Conservation (phyloP, 768 basidiomycete genomes). For the Mrakia hoshinonis region DNA sequence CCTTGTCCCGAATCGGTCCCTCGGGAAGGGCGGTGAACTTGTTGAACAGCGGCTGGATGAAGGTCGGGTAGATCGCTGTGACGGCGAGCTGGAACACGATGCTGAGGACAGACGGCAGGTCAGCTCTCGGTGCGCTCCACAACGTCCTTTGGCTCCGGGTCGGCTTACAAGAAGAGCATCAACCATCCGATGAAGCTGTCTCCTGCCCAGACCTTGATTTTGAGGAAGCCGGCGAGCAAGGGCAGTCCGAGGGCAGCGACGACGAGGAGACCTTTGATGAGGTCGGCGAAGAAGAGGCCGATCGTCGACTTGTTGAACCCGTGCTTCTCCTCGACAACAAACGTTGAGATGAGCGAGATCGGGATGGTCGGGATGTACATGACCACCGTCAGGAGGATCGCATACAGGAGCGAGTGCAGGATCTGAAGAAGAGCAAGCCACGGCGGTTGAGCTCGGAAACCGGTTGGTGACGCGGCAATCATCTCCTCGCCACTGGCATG, state of each 20-base stretch:
- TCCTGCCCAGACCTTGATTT: slow-evolving; percentile 86
- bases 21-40: slow-evolving; percentile 77
- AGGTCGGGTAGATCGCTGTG: slow-evolving; percentile 45
- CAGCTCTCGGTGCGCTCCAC: too few species aligned
- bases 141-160: too few species aligned
- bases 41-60: slow-evolving; percentile 96
- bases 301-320: slow-evolving; percentile 95
- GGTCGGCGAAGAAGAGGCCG: slow-evolving; percentile 63
- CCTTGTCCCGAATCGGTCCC: slow-evolving; percentile 66
- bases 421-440: slow-evolving; percentile 51
- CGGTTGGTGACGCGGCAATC: background rate
- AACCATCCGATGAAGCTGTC: slow-evolving; percentile 86
- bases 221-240: slow-evolving; percentile 76
- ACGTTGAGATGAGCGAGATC: slow-evolving; percentile 73
- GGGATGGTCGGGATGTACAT: slow-evolving; percentile 66
- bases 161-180: slow-evolving; percentile 74
- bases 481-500: background rate
- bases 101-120: slow-evolving; percentile 42
- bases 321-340: slow-evolving; percentile 87
- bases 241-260: slow-evolving; percentile 65
- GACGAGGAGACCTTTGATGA: slow-evolving; percentile 71
- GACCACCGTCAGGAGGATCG: slow-evolving; percentile 52
- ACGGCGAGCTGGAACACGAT: slow-evolving; percentile 73
- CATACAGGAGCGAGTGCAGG: slow-evolving; percentile 69
- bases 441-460: background rate